These are phyloP conservation scores for Epichloe typhina DNA, from an alignment of 2,329 filamentous ascomycete species.

Conservation along the genomic window DNA sequence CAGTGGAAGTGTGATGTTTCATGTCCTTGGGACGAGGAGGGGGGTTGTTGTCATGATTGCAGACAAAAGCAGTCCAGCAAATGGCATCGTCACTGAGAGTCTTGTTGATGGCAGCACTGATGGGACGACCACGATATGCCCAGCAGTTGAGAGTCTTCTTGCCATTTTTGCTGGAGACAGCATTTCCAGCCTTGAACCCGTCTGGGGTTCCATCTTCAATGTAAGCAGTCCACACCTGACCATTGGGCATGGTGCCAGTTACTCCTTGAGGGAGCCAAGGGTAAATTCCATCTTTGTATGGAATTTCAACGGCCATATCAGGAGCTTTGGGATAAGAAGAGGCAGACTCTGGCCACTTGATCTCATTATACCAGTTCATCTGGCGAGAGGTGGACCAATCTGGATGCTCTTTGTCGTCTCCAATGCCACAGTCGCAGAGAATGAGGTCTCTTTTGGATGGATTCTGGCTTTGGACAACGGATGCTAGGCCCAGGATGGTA, in stretches of 20 bases:
- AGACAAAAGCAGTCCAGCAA: slow-evolving; percentile 29
- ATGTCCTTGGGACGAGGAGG: slow-evolving; percentile 23
- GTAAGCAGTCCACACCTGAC: slow-evolving; percentile 28
- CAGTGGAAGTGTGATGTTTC: slow-evolving; percentile 21
- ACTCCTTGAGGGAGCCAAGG: slow-evolving; percentile 25
- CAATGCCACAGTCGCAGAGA: slow-evolving; percentile 29
- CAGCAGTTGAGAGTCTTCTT: slow-evolving; percentile 27
- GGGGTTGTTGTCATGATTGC: slow-evolving; percentile 23
- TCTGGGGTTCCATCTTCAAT: slow-evolving; percentile 28
- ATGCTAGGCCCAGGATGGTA: slow-evolving; percentile 13
- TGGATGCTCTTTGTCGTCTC: slow-evolving; percentile 25
- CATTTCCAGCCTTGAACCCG: slow-evolving; percentile 25
- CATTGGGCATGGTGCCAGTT: slow-evolving; percentile 25
- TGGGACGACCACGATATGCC: slow-evolving; percentile 27
- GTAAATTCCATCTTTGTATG: slow-evolving; percentile 24
- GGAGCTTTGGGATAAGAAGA: slow-evolving; percentile 23
- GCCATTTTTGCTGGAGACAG: slow-evolving; percentile 26
- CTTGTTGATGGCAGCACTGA: slow-evolving; percentile 25
- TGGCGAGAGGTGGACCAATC: slow-evolving; percentile 30
- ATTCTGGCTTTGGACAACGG: slow-evolving; percentile 12
- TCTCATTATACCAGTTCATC: slow-evolving; percentile 29
- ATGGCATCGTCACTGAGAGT: slow-evolving; percentile 23
- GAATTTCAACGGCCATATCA: slow-evolving; percentile 26
- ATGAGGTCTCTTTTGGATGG: slow-evolving; percentile 24
- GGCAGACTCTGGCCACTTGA: slow-evolving; percentile 22